These are phyloP conservation scores for Chalaropsis ovoidea DNA, from an alignment of 2,329 filamentous ascomycete genomes.

Conservation along the genomic window DNA sequence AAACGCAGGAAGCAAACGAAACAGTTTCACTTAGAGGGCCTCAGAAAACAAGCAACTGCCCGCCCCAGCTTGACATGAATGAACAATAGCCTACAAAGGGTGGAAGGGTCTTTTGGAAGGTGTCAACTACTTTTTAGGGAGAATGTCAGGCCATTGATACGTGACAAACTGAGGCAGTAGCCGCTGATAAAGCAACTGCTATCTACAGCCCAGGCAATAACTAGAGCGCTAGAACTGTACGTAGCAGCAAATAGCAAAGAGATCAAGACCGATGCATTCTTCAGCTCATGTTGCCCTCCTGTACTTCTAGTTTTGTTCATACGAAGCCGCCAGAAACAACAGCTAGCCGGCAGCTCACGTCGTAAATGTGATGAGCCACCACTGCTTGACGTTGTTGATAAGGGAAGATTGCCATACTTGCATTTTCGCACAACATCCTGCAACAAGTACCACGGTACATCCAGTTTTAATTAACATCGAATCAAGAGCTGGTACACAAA, in stretches of 20 bases:
- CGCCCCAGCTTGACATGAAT: neutral
- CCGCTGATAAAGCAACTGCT: neutral
- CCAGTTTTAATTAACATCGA: too few species aligned
- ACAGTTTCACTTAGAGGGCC: constrained; percentile 7
- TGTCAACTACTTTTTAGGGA: neutral
- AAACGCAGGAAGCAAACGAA: neutral
- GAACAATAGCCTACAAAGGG: too few species aligned
- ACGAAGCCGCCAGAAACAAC: neutral
- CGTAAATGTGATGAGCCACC: neutral
- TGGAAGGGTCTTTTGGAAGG: neutral
- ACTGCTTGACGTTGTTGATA: neutral
- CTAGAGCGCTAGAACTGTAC: too few species aligned
- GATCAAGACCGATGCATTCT: neutral
- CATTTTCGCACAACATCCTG: neutral
- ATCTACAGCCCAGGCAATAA: neutral
- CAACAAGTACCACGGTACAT: neutral
- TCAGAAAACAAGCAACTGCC: constrained; percentile 7
- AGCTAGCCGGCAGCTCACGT: neutral
- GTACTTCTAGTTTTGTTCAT: neutral
- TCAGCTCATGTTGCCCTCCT: neutral
- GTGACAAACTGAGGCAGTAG: neutral
- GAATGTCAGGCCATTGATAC: neutral
- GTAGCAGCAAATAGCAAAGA: neutral
- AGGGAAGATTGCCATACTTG: neutral
- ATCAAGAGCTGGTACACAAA: neutral